phyloP scores from a whole-genome alignment of 768 basidiomycete species.

The Amanita rubescens region DNA sequence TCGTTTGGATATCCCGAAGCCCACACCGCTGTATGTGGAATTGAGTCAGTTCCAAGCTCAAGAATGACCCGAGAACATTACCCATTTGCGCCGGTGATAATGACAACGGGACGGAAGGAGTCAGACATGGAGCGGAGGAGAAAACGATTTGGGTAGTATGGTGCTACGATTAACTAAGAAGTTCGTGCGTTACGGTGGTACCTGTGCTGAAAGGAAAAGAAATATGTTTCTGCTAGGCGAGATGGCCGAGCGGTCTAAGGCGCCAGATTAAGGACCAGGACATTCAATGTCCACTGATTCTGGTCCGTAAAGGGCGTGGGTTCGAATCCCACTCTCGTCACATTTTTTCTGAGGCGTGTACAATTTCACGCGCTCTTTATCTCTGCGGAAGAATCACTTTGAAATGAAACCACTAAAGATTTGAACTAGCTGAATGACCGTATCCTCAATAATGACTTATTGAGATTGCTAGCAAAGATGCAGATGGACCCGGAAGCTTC shows the following conservation, averaged over 20 bases:
- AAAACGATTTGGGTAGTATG: not conserved
- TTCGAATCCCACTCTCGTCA: slow-evolving; percentile 45
- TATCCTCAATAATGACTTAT: slow-evolving; percentile 91
- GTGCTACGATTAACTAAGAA: slow-evolving; percentile 14
- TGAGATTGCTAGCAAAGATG: slow-evolving; percentile 86
- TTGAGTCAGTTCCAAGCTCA: not conserved
- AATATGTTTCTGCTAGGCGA: slow-evolving; percentile 22
- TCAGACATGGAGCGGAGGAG: slow-evolving; percentile 21
- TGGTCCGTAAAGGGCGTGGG: slow-evolving; percentile 40
- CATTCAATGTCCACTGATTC: slow-evolving; percentile 13
- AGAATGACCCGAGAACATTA: slow-evolving; percentile 17
- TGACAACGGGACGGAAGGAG: slow-evolving; percentile 35
- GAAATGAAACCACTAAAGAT: not conserved
- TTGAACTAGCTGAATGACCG: slow-evolving; percentile 77
- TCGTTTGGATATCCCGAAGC: slow-evolving; percentile 77
- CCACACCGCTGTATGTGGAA: slow-evolving; percentile 54
- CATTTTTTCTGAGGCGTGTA: slow-evolving; percentile 1
- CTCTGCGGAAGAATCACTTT: slow-evolving; percentile 20
- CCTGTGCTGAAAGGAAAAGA: not conserved
- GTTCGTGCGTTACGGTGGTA: too few species aligned
- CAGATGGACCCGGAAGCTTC: slow-evolving; percentile 91
- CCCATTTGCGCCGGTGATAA: slow-evolving; percentile 72
- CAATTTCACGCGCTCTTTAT: too few species aligned
- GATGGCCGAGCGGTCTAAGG: slow-evolving; percentile 77
- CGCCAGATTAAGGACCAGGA: slow-evolving; percentile 54